These are phyloP conservation scores for Raphanus hybrid DNA, from an alignment of 441 rosid species.

Conservation along the genomic window DNA sequence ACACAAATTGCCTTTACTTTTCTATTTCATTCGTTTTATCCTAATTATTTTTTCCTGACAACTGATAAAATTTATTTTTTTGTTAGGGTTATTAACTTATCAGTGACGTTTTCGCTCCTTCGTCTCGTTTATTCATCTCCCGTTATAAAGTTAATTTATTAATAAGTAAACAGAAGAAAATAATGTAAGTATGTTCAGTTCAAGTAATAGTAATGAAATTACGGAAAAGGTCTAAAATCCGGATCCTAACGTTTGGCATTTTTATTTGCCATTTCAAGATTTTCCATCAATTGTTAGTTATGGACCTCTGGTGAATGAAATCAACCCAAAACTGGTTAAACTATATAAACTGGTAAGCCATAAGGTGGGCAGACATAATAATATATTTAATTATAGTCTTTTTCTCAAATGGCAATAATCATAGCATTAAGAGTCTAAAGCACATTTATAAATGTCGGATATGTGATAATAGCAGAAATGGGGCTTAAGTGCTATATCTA, in stretches of 20 bases:
- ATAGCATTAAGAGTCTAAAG: constrained; percentile 25
- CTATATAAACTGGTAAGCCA: constrained; percentile 1
- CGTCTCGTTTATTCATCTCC: too few species aligned
- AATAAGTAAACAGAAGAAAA: too few species aligned
- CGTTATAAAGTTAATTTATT: too few species aligned
- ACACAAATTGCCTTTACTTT: background rate
- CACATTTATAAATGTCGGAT: constrained; percentile 22
- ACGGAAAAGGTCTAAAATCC: background rate
- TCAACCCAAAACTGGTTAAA: constrained; percentile 16
- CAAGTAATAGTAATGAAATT: too few species aligned
- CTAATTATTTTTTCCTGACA: background rate
- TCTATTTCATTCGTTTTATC: constrained; percentile 1
- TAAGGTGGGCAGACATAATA: constrained; percentile 24
- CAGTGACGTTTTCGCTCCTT: too few species aligned
- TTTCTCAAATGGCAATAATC: background rate
- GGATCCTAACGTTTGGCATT: constrained; percentile 11
- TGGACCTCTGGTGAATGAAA: constrained; percentile 4
- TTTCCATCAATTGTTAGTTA: constrained; percentile 7
- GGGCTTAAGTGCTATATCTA: constrained; percentile 21
- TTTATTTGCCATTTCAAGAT: constrained; percentile 11
- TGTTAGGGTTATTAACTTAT: background rate
- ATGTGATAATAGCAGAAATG: constrained; percentile 11
- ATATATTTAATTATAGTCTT: constrained; percentile 18
- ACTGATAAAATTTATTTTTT: background rate
- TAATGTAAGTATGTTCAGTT: too few species aligned